phyloP scores from a whole-genome alignment of 495 filamentous ascomycete genomes.

The Bryoglossum gracile region DNA sequence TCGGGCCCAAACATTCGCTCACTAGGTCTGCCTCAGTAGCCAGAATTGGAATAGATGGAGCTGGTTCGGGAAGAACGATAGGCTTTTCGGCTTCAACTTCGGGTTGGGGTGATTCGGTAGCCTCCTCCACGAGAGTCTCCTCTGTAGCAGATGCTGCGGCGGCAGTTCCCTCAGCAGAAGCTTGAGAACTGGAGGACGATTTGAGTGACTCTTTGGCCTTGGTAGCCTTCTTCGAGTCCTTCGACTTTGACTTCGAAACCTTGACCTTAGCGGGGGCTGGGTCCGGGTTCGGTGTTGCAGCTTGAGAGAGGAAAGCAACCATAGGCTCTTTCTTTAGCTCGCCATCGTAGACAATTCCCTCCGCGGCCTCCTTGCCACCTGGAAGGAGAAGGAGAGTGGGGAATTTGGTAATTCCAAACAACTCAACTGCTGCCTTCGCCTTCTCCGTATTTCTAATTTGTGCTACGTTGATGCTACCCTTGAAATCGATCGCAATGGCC shows the following conservation, averaged over 20 bases:
- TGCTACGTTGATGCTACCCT: constrained; percentile 72
- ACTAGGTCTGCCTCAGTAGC: constrained; percentile 51
- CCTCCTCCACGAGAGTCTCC: constrained; percentile 31
- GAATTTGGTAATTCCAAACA: constrained; percentile 69
- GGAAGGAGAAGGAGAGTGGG: constrained; percentile 79
- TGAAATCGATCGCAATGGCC: constrained; percentile 83
- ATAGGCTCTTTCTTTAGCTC: constrained; percentile 81
- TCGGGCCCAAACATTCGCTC: constrained; percentile 63
- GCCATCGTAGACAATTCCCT: constrained; percentile 68
- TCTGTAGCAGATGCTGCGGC: constrained; percentile 26
- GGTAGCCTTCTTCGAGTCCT: constrained; percentile 42
- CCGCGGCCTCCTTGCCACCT: constrained; percentile 54
- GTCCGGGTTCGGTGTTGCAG: constrained; percentile 66
- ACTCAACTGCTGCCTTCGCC: constrained; percentile 60
- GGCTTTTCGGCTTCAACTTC: constrained; percentile 27
- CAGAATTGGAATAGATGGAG: constrained; percentile 45
- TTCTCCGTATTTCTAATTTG: constrained; percentile 69
- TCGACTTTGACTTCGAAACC: constrained; percentile 41
- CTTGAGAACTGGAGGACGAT: constrained; percentile 30
- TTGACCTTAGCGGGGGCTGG: constrained; percentile 50
- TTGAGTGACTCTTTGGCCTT: constrained; percentile 41
- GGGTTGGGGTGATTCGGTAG: constrained; percentile 33
- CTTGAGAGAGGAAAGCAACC: constrained; percentile 75
- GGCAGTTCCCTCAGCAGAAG: constrained; percentile 27
- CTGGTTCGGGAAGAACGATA: constrained; percentile 34